phyloP scores from a whole-genome alignment of 805 yeast species.

The Saccharomycopsis synnaedendra region DNA sequence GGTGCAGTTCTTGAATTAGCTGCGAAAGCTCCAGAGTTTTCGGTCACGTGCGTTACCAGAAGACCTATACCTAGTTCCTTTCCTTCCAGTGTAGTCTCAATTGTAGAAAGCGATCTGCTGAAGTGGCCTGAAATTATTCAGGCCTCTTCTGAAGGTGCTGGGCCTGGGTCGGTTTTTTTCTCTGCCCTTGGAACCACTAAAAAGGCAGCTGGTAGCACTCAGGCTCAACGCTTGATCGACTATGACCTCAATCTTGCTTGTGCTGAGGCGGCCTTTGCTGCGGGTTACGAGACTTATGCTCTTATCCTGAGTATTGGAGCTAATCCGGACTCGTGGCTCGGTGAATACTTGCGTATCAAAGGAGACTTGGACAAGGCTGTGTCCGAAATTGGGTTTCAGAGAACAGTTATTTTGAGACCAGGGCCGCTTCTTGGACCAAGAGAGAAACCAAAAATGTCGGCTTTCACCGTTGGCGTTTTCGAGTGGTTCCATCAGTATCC shows the following conservation, averaged over 20 bases:
- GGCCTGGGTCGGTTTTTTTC: constrained; percentile 32
- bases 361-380: constrained; percentile 69
- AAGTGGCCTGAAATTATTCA: constrained; percentile 38
- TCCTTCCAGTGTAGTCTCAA: constrained; percentile 23
- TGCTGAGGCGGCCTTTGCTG: constrained; percentile 63
- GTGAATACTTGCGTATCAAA: constrained; percentile 50
- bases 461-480: too few relatives aligned
- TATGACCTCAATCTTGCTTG: constrained; percentile 56
- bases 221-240: constrained; percentile 60
- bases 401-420: constrained; percentile 67
- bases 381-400: constrained; percentile 49
- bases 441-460: constrained; percentile 17
- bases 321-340: constrained; percentile 38
- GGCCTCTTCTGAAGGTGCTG: constrained; percentile 21
- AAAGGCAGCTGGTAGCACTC: constrained; percentile 62
- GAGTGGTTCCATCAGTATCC: too few relatives aligned
- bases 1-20: constrained; percentile 37
- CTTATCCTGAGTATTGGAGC: constrained; percentile 64
- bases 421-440: constrained; percentile 64
- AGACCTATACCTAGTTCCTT: too few relatives aligned
- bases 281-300: constrained; percentile 58
- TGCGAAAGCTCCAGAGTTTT: constrained; percentile 27
- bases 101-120: constrained; percentile 34
- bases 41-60: background rate
- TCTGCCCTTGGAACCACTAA: constrained; percentile 71